Evolutionary conservation across 73 alveolate species (phyloP).

Genomic region (Tetrahymena borealis): DNA sequence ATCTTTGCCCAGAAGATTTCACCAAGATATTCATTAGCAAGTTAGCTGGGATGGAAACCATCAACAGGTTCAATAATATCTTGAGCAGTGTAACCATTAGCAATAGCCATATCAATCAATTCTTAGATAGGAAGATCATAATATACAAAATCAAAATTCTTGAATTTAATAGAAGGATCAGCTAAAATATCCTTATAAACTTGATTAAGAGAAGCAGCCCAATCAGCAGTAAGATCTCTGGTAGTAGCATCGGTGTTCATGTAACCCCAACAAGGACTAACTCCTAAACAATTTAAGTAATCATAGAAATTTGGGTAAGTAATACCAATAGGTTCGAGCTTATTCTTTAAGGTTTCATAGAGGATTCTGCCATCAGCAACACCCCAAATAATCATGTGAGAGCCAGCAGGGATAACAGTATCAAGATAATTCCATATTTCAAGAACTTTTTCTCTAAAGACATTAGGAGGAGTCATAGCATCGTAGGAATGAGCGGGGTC

Average conservation of each 20-base stretch:
- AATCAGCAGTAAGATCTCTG: neutral
- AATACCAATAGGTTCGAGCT: conserved; percentile 5
- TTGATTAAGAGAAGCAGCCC: neutral
- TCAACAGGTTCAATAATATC: conserved; percentile 26
- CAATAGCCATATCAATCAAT: neutral
- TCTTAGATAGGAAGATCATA: neutral
- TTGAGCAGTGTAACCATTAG: conserved; percentile 2
- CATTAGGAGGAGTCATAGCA: conserved; percentile 11
- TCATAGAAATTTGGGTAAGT: conserved; percentile 12
- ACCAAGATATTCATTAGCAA: neutral
- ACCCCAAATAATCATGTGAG: conserved; percentile 9
- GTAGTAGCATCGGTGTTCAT: conserved; percentile 9
- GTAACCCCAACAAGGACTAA: conserved; percentile 21
- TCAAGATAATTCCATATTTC: conserved; percentile 3
- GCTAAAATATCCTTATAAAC: neutral
- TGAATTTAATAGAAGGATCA: neutral
- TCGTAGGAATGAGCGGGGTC: neutral
- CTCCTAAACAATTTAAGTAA: conserved; percentile 1
- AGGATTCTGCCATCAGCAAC: conserved; percentile 7
- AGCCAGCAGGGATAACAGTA: conserved; percentile 9
- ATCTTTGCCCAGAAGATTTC: conserved; percentile 4
- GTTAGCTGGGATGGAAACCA: conserved; percentile 24
- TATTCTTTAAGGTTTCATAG: conserved; percentile 4
- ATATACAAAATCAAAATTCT: neutral
- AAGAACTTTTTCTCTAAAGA: neutral